Conservation (phyloP, 768 basidiomycete genomes). For the Albatrellus ellisii region DNA sequence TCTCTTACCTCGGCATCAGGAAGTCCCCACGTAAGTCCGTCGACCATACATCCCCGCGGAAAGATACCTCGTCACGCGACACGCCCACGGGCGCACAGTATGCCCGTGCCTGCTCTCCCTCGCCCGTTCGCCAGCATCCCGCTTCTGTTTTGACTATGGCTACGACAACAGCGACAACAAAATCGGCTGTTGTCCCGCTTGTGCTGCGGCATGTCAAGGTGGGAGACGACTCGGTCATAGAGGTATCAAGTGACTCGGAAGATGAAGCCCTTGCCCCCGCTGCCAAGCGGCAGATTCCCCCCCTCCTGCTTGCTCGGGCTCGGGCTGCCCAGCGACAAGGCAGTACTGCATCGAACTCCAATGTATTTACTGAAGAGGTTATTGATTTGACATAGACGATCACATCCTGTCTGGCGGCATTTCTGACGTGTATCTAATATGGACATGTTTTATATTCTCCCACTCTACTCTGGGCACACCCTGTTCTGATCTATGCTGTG, state of each 20-base stretch:
- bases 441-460: too few species aligned
- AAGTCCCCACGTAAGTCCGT: slow-evolving; percentile 22
- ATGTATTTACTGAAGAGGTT: slow-evolving; percentile 15
- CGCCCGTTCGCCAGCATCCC: slow-evolving; percentile 1
- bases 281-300: slow-evolving; percentile 6
- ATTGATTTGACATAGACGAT: slow-evolving; percentile 30
- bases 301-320: slow-evolving; percentile 17
- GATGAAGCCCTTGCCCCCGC: slow-evolving; percentile 5
- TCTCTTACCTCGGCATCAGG: slow-evolving; percentile 4
- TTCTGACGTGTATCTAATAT: too few species aligned
- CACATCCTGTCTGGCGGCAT: background rate
- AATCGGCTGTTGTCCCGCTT: background rate
- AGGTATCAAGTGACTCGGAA: slow-evolving; percentile 29
- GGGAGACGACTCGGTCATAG: slow-evolving; percentile 19
- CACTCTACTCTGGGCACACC: too few species aligned
- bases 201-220: background rate
- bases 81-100: background rate
- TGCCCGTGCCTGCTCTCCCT: background rate
- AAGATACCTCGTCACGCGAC: background rate
- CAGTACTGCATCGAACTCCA: background rate
- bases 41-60: slow-evolving; percentile 16
- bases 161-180: background rate
- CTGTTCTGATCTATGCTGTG: too few species aligned
- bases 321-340: slow-evolving; percentile 3
- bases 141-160: background rate